These are phyloP conservation scores for Diospyros kaki DNA, from an alignment of 148 eudicot genomes.

Conservation along the genomic window DNA sequence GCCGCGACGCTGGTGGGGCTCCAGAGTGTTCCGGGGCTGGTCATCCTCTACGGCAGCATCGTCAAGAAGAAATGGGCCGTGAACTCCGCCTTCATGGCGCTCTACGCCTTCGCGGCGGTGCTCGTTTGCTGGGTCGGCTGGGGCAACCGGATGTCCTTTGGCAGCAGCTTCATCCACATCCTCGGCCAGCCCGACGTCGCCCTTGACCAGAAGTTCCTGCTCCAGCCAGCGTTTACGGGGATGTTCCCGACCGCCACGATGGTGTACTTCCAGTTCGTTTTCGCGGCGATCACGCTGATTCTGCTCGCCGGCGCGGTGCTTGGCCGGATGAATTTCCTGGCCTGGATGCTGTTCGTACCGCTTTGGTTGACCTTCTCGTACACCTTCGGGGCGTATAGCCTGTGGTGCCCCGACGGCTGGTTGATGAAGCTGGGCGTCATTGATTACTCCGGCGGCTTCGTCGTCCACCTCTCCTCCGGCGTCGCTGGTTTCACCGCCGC, in stretches of 20 bases:
- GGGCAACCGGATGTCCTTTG: slow-evolving; percentile 37
- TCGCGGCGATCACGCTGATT: slow-evolving; percentile 33
- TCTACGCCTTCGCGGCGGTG: slow-evolving; percentile 41
- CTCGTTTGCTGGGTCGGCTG: slow-evolving; percentile 43
- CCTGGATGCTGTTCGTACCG: slow-evolving; percentile 49
- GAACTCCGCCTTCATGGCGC: slow-evolving; percentile 46
- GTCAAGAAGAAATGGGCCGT: slow-evolving; percentile 50
- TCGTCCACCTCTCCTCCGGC: slow-evolving; percentile 41
- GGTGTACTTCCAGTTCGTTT: slow-evolving; percentile 42
- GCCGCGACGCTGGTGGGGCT: slow-evolving; percentile 36
- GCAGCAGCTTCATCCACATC: slow-evolving; percentile 14
- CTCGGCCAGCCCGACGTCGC: slow-evolving; percentile 20
- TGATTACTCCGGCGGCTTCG: slow-evolving; percentile 40
- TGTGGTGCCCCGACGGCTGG: slow-evolving; percentile 41
- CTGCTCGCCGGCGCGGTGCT: slow-evolving; percentile 25
- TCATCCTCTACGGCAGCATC: slow-evolving; percentile 39
- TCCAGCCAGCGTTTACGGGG: slow-evolving; percentile 18
- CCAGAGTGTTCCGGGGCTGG: slow-evolving; percentile 35
- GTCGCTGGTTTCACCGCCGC: slow-evolving; percentile 47
- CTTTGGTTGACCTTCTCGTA: slow-evolving; percentile 40
- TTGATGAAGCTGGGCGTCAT: slow-evolving; percentile 25
- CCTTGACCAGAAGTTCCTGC: slow-evolving; percentile 24
- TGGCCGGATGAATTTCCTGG: slow-evolving; percentile 39
- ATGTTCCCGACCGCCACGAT: slow-evolving; percentile 32
- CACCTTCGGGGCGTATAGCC: slow-evolving; percentile 30